These are phyloP conservation scores for Pichia norvegensis DNA, from an alignment of 1,139 yeast genomes.

Conservation along the genomic window DNA sequence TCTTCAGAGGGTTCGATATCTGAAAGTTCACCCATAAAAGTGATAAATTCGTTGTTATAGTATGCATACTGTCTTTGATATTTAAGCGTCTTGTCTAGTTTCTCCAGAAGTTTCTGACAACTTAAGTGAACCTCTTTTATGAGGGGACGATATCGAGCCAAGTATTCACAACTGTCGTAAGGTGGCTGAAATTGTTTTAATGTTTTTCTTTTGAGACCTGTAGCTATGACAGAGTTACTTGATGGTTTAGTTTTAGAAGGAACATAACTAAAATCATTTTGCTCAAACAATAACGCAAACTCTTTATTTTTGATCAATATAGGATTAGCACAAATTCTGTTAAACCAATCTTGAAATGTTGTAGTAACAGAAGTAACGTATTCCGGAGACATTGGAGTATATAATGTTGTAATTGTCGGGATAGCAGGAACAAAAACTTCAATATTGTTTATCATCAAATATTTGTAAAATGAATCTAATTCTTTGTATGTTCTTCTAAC, in stretches of 20 bases:
- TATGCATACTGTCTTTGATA: slow-evolving; percentile 23
- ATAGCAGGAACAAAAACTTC: slow-evolving; percentile 92
- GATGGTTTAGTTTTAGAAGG: slow-evolving; percentile 49
- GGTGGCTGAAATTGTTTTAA: slow-evolving; percentile 89
- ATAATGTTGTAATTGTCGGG: slow-evolving; percentile 67
- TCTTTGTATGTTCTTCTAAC: slow-evolving; percentile 78
- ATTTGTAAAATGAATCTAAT: slow-evolving; percentile 66
- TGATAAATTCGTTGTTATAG: slow-evolving; percentile 53
- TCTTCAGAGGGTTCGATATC: slow-evolving; percentile 33
- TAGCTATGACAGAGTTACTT: slow-evolving; percentile 43
- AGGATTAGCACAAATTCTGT: slow-evolving; percentile 66
- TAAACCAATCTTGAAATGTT: slow-evolving; percentile 81
- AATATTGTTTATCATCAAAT: slow-evolving; percentile 69
- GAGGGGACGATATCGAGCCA: slow-evolving; percentile 79
- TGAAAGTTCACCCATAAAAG: slow-evolving; percentile 25
- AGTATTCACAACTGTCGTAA: slow-evolving; percentile 72
- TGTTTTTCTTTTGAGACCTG: slow-evolving; percentile 82
- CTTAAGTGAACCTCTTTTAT: slow-evolving; percentile 68
- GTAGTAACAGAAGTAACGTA: slow-evolving; percentile 52
- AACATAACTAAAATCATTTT: slow-evolving; percentile 63
- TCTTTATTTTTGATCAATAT: slow-evolving; percentile 81
- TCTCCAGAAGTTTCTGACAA: slow-evolving; percentile 42
- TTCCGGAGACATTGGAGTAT: slow-evolving; percentile 78
- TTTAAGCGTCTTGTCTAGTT: slow-evolving; percentile 24
- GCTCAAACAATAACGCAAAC: slow-evolving; percentile 74